Base-by-base conservation (phyloP, 2,329 filamentous ascomycete species). In the Sporothrix inflata region DNA sequence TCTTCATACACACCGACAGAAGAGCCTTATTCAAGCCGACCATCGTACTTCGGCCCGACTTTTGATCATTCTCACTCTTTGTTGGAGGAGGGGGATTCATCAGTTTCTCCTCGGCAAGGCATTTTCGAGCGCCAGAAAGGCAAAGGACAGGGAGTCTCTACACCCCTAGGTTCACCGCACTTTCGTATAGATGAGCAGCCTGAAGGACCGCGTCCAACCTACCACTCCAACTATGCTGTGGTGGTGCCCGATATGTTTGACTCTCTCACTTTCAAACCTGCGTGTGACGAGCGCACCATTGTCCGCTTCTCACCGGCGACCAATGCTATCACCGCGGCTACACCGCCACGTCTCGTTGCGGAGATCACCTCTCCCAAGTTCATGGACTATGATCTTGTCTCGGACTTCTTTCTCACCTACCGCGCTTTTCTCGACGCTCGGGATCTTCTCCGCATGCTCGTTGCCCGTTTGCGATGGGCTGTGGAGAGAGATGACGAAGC, bases 321-420 rank as follows among this genome's bases (percentile, higher is more conserved):
- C 12, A 90, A 90, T 66, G 88, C 93, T 55, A 94, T 99, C 24
- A 91, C 91, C 40, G 96, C 96, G 45, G 96, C 96, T 16, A 98
- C 94, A 0, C 94, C 95, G 1, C 91, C 94, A 3, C 91, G 96
- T 14, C 89, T 99, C 49, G 93, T 99, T 67, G 94, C 95, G 14
- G 94, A 99, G 82, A 98, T 99, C 75, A 98, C 96, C 0, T 98
- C 96, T 0, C 94, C 96, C 19, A 94, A 90, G 67, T 98, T 98
- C 79, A 89, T 99, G 78, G 95, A 99, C 80, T 99, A 99, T 80
- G 95, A 98, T 78, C 87, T 99, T 5, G 89, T 99, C 4, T 98
- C 96, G 0, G 96, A 99, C 80, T 99, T 99, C 82, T 99, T 99
- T 78, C 88, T 99, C 27, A 98, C 96, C 0, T 99, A 94, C 78